These are phyloP conservation scores for Fusarium devonianum DNA, from an alignment of 2,329 filamentous ascomycete genomes.

Conservation along the genomic window DNA sequence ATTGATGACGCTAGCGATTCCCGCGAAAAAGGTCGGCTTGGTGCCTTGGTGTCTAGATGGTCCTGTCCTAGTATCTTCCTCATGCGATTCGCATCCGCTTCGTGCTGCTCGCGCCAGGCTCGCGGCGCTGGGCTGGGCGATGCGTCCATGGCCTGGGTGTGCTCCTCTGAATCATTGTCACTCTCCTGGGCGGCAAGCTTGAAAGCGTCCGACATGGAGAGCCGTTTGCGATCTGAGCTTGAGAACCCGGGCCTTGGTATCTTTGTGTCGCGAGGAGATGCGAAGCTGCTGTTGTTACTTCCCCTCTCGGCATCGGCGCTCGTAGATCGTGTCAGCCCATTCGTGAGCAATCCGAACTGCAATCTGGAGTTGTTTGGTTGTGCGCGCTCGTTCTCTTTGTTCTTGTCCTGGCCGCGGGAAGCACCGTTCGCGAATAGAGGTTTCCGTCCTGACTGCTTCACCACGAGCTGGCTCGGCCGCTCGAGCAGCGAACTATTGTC, in stretches of 20 bases:
- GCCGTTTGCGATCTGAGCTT: constrained; percentile 43
- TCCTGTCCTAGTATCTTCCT: constrained; percentile 42
- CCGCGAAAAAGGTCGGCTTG: constrained; percentile 35
- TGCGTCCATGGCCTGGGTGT: constrained; percentile 48
- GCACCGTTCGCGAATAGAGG: constrained; percentile 48
- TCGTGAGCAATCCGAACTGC: constrained; percentile 21
- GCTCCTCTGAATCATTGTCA: constrained; percentile 36
- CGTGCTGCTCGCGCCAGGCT: constrained; percentile 49
- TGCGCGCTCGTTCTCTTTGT: constrained; percentile 32
- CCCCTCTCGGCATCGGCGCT: constrained; percentile 39
- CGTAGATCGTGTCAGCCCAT: constrained; percentile 34
- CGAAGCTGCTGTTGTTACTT: constrained; percentile 32
- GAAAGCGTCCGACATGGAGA: constrained; percentile 55
- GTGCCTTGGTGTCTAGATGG: constrained; percentile 43
- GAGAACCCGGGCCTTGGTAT: constrained; percentile 46
- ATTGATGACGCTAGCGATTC: constrained; percentile 34
- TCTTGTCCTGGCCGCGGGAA: constrained; percentile 33
- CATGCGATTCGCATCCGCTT: constrained; percentile 44
- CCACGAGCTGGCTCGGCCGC: constrained; percentile 44
- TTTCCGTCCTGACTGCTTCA: constrained; percentile 52
- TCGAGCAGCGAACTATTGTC: constrained; percentile 33
- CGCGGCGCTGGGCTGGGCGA: constrained; percentile 62
- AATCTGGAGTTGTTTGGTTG: constrained; percentile 20
- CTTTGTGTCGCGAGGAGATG: constrained; percentile 45
- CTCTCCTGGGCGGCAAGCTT: constrained; percentile 44